Percentiles rank a stretch among this genome's conserved stretches.
phyloP scores from a whole-genome alignment of 2,329 filamentous ascomycete species.

The Ceratocystis huliohia region DNA sequence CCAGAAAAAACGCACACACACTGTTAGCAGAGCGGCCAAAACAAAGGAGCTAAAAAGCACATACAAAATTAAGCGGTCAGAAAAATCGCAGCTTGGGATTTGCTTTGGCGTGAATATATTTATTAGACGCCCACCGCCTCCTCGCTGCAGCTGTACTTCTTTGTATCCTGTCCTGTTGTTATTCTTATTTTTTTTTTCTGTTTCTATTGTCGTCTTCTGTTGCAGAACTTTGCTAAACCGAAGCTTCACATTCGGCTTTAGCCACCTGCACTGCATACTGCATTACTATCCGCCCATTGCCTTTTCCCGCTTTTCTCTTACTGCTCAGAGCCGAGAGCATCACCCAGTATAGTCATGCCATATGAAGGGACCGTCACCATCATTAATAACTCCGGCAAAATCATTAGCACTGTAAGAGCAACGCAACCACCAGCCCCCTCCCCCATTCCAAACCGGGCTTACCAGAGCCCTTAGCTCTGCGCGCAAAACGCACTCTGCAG shows the following conservation, averaged over 20 bases:
- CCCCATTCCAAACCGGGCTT: neutral
- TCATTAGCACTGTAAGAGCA: conserved; percentile 65
- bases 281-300: neutral
- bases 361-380: conserved; percentile 67
- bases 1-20: neutral
- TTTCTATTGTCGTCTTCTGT: neutral
- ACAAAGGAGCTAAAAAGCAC: conserved; percentile 9
- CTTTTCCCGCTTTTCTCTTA: neutral
- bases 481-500: too few species aligned
- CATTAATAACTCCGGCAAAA: conserved; percentile 80
- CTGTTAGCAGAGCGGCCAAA: conserved; percentile 9
- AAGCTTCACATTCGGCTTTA: neutral
- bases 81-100: neutral
- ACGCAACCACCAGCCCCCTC: neutral
- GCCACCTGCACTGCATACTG: neutral
- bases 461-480: neutral
- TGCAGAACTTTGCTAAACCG: neutral
- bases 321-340: conserved; percentile 6
- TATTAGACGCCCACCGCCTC: conserved; percentile 4
- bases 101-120: conserved; percentile 1
- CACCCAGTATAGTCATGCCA: conserved; percentile 28
- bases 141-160: neutral
- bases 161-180: neutral
- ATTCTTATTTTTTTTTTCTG: neutral
- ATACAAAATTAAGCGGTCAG: conserved; percentile 1